A percentile compares a stretch with the other conserved stretches of the same genome.
phyloP scores from a whole-genome alignment of 176 grass and related monocot genomes.

The Hsuehochloa calcarea region DNA sequence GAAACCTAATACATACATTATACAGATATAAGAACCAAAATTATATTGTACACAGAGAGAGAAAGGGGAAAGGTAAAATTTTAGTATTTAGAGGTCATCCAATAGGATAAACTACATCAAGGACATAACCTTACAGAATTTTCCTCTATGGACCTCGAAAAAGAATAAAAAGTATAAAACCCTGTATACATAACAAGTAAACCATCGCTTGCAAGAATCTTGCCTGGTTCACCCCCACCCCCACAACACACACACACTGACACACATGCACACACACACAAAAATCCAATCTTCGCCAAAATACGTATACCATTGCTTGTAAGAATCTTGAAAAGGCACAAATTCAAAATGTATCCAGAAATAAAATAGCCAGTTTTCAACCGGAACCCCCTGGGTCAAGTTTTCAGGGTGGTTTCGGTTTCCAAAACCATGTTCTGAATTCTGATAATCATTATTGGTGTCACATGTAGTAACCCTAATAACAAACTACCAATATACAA shows the following conservation, averaged over 20 bases:
- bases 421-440: background rate
- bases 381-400: background rate
- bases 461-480: background rate
- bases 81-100: background rate
- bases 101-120: background rate
- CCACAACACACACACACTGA: too few species aligned
- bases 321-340: background rate
- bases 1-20: conserved; percentile 50
- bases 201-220: background rate
- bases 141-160: background rate
- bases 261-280: background rate
- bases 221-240: background rate
- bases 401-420: background rate
- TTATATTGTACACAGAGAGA: background rate
- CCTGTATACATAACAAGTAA: background rate
- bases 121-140: background rate
- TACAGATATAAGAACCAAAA: conserved; percentile 18
- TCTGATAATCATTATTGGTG: background rate
- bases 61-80: background rate
- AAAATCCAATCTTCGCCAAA: background rate
- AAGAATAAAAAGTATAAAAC: background rate
- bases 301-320: background rate
- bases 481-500: background rate
- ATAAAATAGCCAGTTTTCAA: background rate
- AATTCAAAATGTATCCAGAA: background rate